phyloP scores from a whole-genome alignment of 345 rosid species.

The Psidium friedrichsthalianum region DNA sequence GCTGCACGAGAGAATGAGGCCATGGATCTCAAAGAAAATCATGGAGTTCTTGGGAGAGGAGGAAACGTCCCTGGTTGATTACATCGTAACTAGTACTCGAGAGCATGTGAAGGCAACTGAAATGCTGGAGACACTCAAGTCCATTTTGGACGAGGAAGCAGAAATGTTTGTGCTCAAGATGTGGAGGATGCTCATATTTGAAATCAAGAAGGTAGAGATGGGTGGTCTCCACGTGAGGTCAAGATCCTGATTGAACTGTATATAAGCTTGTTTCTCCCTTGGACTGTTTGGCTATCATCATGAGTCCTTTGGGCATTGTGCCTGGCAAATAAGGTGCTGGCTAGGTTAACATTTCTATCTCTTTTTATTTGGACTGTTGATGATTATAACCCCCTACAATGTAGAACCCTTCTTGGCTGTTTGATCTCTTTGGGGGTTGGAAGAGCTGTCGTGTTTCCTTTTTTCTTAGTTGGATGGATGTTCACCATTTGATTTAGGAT shows the following conservation, averaged over 20 bases:
- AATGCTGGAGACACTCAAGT: constrained; percentile 84
- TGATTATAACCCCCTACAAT: not conserved
- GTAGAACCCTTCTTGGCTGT: not conserved
- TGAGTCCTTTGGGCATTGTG: not conserved
- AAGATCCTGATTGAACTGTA: constrained; percentile 25
- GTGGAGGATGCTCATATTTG: constrained; percentile 99
- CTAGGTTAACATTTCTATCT: not conserved
- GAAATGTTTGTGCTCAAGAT: constrained; percentile 98
- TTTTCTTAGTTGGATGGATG: not conserved
- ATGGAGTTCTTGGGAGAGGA: constrained; percentile 96
- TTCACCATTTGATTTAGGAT: not conserved
- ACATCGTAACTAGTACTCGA: constrained; percentile 72
- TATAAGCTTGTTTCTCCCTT: not conserved
- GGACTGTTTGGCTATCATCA: not conserved
- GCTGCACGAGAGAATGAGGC: constrained; percentile 92
- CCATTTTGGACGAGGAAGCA: constrained; percentile 88
- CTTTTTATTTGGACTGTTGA: not conserved
- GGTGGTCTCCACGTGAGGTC: constrained; percentile 46
- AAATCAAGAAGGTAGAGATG: constrained; percentile 83
- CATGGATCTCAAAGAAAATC: constrained; percentile 96
- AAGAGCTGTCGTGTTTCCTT: not conserved
- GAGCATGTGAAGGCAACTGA: constrained; percentile 82
- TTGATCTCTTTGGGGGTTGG: not conserved
- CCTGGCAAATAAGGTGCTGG: not conserved
- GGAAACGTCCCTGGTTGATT: constrained; percentile 79